Conservation (phyloP, 306 rosid genomes). For the Malus asiatica region DNA sequence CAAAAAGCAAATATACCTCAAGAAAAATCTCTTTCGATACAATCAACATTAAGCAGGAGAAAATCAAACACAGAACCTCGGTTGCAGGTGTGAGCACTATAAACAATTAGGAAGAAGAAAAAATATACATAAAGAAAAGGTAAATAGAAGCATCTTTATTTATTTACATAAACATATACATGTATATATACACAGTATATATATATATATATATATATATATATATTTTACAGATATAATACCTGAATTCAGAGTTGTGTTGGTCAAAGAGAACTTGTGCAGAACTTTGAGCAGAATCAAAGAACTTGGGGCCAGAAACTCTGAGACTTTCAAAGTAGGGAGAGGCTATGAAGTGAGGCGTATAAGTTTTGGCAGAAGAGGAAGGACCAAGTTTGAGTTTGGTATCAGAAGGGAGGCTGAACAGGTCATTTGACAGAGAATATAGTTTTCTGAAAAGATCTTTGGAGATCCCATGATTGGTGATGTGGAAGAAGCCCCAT, state of each 20-base stretch:
- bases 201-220: background rate
- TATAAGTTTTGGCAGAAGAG: slow-evolving; percentile 65
- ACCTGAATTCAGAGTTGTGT: slow-evolving; percentile 63
- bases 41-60: background rate
- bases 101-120: background rate
- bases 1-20: slow-evolving; percentile 2
- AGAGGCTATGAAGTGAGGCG: slow-evolving; percentile 94
- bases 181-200: background rate
- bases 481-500: slow-evolving; percentile 90
- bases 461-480: slow-evolving; percentile 83
- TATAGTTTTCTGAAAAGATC: slow-evolving; percentile 53
- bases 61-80: background rate
- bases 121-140: background rate
- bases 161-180: too few species aligned
- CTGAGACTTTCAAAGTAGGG: slow-evolving; percentile 94
- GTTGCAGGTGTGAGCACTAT: background rate
- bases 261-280: slow-evolving; percentile 46
- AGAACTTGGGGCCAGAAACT: slow-evolving; percentile 72
- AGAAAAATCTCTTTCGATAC: background rate
- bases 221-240: background rate
- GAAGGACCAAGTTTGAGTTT: slow-evolving; percentile 88
- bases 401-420: slow-evolving; percentile 66
- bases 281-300: slow-evolving; percentile 68
- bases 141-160: background rate
- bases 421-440: slow-evolving; percentile 44